Percentiles rank a stretch among this genome's conserved stretches.
Evolutionary conservation across 2,329 filamentous ascomycete species (phyloP).

Genomic region (Verticillium dahliae): DNA sequence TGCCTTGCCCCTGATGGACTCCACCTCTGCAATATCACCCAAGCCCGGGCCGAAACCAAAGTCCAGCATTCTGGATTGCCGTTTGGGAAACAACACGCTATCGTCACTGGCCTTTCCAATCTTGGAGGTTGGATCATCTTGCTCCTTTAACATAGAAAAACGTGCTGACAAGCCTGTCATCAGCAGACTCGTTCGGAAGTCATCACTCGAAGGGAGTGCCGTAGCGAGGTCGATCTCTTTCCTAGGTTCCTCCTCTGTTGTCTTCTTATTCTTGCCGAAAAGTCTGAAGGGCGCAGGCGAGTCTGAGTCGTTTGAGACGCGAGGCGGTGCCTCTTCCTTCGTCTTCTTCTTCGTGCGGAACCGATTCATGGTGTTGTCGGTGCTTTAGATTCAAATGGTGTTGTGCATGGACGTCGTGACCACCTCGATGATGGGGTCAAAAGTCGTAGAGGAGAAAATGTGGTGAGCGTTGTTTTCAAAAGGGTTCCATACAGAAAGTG

Average conservation of each 20-base stretch:
- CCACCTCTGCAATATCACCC: slow-evolving; percentile 84
- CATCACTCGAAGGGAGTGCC: slow-evolving; percentile 74
- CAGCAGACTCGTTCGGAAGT: slow-evolving; percentile 90
- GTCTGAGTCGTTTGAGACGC: slow-evolving; percentile 50
- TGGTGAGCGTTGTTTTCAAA: background rate
- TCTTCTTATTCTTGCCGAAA: slow-evolving; percentile 51
- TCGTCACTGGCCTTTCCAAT: slow-evolving; percentile 94
- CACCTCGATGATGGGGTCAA: background rate
- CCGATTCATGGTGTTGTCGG: slow-evolving; percentile 57
- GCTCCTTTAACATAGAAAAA: slow-evolving; percentile 94
- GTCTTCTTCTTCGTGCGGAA: slow-evolving; percentile 69
- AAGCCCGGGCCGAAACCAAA: slow-evolving; percentile 55
- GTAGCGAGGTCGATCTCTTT: slow-evolving; percentile 64
- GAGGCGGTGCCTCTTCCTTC: slow-evolving; percentile 45
- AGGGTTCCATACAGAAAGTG: background rate
- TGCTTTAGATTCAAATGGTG: background rate
- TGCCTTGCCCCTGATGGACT: slow-evolving; percentile 63
- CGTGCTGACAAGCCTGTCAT: slow-evolving; percentile 93
- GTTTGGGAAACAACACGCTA: slow-evolving; percentile 78
- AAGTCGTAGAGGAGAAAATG: background rate
- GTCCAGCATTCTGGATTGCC: slow-evolving; percentile 67
- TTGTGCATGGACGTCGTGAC: background rate
- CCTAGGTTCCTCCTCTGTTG: slow-evolving; percentile 50
- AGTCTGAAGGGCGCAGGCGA: slow-evolving; percentile 44
- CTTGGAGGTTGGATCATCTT: slow-evolving; percentile 84